A percentile compares a stretch with the other conserved stretches of the same genome.
phyloP scores from a whole-genome alignment of 2,329 filamentous ascomycete genomes.

The Fusarium sp. region DNA sequence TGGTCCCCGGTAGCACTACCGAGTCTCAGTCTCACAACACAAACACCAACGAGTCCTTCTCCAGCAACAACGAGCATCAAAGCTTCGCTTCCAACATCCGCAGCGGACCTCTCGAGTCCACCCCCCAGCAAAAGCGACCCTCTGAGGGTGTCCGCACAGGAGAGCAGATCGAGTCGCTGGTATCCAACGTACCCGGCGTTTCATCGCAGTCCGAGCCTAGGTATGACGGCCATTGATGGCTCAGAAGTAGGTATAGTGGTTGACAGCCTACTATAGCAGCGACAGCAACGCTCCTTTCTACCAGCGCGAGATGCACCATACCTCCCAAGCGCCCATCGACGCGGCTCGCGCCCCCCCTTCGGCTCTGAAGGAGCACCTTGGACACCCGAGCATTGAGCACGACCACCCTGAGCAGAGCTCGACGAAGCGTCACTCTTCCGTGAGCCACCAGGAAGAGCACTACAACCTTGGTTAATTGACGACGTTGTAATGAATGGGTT shows the following conservation, averaged over 20 bases:
- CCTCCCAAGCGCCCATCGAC: conserved; percentile 16
- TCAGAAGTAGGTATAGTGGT: rapidly evolving
- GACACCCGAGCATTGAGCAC: conserved; percentile 45
- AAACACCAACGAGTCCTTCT: too few relatives aligned
- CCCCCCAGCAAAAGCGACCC: background rate
- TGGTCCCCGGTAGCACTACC: conserved; percentile 8
- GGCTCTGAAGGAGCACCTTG: conserved; percentile 37
- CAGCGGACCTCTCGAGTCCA: background rate
- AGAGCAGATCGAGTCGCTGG: conserved; percentile 22
- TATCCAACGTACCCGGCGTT: conserved; percentile 25
- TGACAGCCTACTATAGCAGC: background rate
- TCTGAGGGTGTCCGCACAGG: conserved; percentile 25
- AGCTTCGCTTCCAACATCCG: background rate
- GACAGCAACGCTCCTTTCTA: background rate
- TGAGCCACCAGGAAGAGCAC: conserved; percentile 47
- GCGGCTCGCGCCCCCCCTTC: conserved; percentile 44
- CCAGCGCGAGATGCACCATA: conserved; percentile 1
- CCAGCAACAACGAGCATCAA: conserved; percentile 9
- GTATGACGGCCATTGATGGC: background rate
- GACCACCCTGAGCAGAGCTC: conserved; percentile 46
- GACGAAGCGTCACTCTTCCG: conserved; percentile 42
- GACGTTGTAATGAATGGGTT: background rate
- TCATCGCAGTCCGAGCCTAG: conserved; percentile 4
- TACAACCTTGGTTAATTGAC: conserved; percentile 28
- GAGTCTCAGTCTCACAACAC: conserved; percentile 8